Evolutionary conservation across 2,329 filamentous ascomycete genomes (phyloP).

Genomic region (Thelonectria rubi): DNA sequence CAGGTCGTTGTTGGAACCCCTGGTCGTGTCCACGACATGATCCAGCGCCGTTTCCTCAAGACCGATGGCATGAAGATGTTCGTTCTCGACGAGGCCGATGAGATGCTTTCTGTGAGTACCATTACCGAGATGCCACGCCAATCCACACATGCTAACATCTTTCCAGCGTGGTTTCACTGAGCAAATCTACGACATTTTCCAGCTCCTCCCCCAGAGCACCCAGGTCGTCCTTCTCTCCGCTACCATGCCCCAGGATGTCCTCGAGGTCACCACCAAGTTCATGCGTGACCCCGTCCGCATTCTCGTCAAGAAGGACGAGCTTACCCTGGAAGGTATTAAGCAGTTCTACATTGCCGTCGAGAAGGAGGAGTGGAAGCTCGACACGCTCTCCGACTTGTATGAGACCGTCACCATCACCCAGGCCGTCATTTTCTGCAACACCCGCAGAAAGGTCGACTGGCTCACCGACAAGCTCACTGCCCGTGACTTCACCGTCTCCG

Average conservation of each 20-base stretch:
- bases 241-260: constrained; percentile 98
- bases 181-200: constrained; percentile 99
- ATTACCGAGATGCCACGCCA: neutral
- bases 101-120: constrained; percentile 87
- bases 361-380: constrained; percentile 99
- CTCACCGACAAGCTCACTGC: constrained; percentile 98
- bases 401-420: constrained; percentile 99
- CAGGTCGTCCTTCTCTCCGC: constrained; percentile 98
- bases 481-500: constrained; percentile 98
- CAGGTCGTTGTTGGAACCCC: constrained; percentile 98
- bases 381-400: constrained; percentile 98
- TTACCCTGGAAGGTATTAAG: constrained; percentile 99
- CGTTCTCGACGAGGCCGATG: constrained; percentile 98
- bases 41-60: constrained; percentile 95
- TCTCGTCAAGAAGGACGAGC: constrained; percentile 99
- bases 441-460: constrained; percentile 99
- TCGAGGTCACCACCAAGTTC: constrained; percentile 99
- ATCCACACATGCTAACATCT: constrained; percentile 46
- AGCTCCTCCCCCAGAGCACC: constrained; percentile 95
- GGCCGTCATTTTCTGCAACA: constrained; percentile 99
- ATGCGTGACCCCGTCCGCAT: constrained; percentile 99
- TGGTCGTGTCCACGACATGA: constrained; percentile 99
- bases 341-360: constrained; percentile 99
- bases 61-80: constrained; percentile 99
- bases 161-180: constrained; percentile 94